Percentiles rank a stretch among this genome's conserved stretches.
These are phyloP conservation scores for Saccharomyces hybrid DNA, from an alignment of 1,139 yeast genomes.

Conservation along the genomic window DNA sequence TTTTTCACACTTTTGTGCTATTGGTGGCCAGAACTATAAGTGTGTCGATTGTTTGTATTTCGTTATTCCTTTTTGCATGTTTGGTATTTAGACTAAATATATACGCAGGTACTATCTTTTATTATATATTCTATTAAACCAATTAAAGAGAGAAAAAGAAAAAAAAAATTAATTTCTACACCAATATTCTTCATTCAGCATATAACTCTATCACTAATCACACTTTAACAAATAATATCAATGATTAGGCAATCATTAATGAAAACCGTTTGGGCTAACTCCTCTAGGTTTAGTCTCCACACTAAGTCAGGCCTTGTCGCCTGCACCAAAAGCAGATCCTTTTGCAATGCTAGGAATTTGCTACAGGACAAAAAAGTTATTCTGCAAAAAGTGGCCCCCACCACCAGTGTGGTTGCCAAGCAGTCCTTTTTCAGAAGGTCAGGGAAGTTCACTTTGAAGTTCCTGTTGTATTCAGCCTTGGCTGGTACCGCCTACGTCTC, in stretches of 20 bases:
- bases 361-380: background rate
- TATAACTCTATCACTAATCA: background rate
- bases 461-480: conserved; percentile 36
- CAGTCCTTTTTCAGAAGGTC: background rate
- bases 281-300: background rate
- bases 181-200: background rate
- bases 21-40: background rate
- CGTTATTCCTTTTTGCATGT: background rate
- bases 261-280: background rate
- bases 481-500: conserved; percentile 44
- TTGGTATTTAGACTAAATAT: background rate
- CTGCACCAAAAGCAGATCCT: background rate
- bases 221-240: background rate
- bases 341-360: background rate
- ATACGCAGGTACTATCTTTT: background rate
- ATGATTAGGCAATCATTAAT: background rate
- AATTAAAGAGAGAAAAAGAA: background rate
- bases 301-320: background rate
- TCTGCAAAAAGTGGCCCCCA: background rate
- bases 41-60: background rate
- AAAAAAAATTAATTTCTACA: background rate
- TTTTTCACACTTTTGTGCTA: background rate
- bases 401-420: background rate
- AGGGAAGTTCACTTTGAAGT: conserved; percentile 30
- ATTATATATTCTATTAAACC: background rate